A percentile compares a stretch with the other conserved stretches of the same genome.
phyloP scores from a whole-genome alignment of 2,329 filamentous ascomycete genomes.

The Lachnellula willkommii region DNA sequence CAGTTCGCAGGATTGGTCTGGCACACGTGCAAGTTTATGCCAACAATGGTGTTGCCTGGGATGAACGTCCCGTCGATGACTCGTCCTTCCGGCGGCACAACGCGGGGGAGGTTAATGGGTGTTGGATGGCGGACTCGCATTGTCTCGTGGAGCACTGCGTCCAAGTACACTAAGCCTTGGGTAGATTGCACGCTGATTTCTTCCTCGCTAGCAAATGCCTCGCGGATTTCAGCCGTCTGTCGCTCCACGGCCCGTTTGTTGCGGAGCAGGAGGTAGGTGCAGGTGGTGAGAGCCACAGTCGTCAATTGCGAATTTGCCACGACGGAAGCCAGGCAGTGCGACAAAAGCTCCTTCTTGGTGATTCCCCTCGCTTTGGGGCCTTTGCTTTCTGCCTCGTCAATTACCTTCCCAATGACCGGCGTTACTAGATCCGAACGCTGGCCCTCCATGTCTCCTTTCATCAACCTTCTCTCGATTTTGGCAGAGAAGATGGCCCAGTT shows the following conservation, averaged over 20 bases:
- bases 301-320: too few relatives aligned
- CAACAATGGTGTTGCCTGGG: background rate
- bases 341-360: too few relatives aligned
- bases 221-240: background rate
- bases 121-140: slow-evolving; percentile 1
- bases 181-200: background rate
- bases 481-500: background rate
- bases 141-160: slow-evolving; percentile 3
- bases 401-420: background rate
- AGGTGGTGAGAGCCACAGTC: too few relatives aligned
- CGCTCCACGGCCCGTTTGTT: background rate
- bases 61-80: background rate
- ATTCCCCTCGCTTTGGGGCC: too few relatives aligned
- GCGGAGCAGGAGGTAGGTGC: too few relatives aligned
- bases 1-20: background rate
- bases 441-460: background rate
- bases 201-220: background rate
- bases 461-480: background rate
- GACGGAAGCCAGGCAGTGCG: too few relatives aligned
- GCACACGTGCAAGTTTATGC: background rate
- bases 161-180: background rate
- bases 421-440: background rate
- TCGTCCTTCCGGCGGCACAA: background rate
- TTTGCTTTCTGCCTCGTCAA: too few relatives aligned
- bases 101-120: background rate